Evolutionary conservation across 202 grass and related monocot genomes (phyloP).

Genomic region (Cymbopogon flexuosus): DNA sequence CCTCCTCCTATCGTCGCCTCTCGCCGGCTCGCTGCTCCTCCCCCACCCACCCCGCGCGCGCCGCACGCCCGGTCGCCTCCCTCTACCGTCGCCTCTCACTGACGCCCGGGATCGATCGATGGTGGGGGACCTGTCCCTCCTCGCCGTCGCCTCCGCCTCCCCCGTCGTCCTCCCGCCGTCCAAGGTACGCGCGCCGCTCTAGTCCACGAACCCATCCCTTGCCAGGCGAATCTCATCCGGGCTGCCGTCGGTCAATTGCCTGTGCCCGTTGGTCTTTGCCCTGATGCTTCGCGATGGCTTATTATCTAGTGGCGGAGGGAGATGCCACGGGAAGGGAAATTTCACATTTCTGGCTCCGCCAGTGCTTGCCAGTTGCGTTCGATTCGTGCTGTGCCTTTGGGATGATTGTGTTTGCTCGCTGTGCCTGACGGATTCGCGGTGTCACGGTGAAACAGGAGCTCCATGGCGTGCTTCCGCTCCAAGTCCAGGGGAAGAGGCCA

Average conservation of each 20-base stretch:
- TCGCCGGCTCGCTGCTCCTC: not conserved
- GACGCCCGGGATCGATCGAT: no score
- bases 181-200: slow-evolving; percentile 5
- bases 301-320: no score
- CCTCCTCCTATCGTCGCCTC: not conserved
- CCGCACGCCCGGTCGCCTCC: no score
- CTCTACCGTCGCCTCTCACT: no score
- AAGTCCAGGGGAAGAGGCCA: slow-evolving; percentile 27
- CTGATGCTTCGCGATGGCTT: not conserved
- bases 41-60: not conserved
- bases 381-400: no score
- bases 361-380: not conserved
- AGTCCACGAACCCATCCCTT: rapidly evolving
- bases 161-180: slow-evolving; percentile 33
- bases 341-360: no score
- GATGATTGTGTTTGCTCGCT: not conserved
- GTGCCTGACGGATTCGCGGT: not conserved
- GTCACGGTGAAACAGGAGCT: slow-evolving; percentile 20
- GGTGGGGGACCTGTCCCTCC: slow-evolving; percentile 46
- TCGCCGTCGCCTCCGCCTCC: slow-evolving; percentile 38
- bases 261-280: not conserved
- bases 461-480: slow-evolving; percentile 43
- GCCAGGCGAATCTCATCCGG: not conserved
- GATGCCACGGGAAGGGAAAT: no score
- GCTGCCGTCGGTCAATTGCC: not conserved